Conservation (phyloP, 352 stramenopile genomes). For the Globisporangium recalcitrans region DNA sequence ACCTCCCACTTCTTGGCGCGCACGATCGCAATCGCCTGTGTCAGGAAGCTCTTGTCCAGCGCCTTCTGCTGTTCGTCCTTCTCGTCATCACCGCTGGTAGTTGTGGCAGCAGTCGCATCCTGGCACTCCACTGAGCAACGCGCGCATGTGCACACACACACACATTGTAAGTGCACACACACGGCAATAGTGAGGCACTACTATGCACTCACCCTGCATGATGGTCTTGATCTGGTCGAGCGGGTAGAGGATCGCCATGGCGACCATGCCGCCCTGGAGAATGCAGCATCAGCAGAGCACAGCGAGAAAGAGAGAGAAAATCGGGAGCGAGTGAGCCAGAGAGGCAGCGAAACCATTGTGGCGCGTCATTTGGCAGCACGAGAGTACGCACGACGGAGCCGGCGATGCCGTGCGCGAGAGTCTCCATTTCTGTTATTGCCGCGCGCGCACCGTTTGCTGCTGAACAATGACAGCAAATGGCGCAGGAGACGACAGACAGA, state of each 20-base stretch:
- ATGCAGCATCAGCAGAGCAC: neutral
- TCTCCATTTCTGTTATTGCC: slow-evolving; percentile 39
- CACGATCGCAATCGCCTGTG: slow-evolving; percentile 45
- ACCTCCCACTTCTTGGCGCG: slow-evolving; percentile 63
- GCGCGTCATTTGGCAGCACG: neutral
- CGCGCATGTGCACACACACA: neutral
- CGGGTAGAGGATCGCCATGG: slow-evolving; percentile 78
- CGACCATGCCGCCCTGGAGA: slow-evolving; percentile 47
- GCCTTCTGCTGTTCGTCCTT: neutral
- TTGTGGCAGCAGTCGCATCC: slow-evolving; percentile 11
- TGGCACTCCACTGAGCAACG: slow-evolving; percentile 24
- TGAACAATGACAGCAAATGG: neutral
- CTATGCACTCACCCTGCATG: slow-evolving; percentile 57
- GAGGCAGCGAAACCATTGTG: neutral
- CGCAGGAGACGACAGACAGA: neutral
- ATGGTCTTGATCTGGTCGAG: slow-evolving; percentile 86
- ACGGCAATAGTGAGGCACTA: neutral
- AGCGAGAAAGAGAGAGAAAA: neutral
- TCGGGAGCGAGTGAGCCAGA: neutral
- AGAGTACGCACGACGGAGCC: slow-evolving; percentile 41
- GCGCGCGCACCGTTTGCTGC: neutral
- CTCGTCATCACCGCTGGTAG: neutral
- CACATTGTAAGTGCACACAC: neutral
- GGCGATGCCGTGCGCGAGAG: slow-evolving; percentile 56
- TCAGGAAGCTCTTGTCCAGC: slow-evolving; percentile 30